These are phyloP conservation scores for Beauveria sp. DNA, from an alignment of 2,329 filamentous ascomycete genomes.

Conservation along the genomic window DNA sequence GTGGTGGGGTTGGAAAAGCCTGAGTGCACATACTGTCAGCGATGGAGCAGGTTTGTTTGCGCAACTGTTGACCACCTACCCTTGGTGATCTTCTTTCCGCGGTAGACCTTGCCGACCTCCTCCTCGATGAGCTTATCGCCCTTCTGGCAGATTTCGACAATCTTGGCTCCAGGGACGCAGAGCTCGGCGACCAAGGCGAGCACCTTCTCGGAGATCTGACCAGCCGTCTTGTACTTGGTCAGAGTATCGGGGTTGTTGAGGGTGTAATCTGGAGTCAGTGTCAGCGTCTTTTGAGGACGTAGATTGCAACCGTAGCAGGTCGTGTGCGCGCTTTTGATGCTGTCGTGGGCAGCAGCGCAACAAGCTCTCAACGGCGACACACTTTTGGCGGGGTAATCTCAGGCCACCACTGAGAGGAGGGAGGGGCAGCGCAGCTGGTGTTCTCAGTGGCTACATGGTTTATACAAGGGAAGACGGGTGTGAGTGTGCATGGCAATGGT, in stretches of 20 bases:
- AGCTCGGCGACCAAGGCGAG: constrained; percentile 72
- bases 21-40: constrained; percentile 26
- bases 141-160: constrained; percentile 89
- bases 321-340: constrained; percentile 7
- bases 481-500: constrained; percentile 1
- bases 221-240: constrained; percentile 98
- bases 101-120: constrained; percentile 92
- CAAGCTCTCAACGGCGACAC: constrained; percentile 3
- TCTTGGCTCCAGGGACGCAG: constrained; percentile 79
- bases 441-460: not conserved
- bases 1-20: constrained; percentile 92
- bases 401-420: not conserved
- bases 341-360: not conserved
- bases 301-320: not conserved
- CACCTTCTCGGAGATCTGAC: constrained; percentile 90
- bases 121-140: constrained; percentile 93
- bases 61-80: constrained; percentile 44
- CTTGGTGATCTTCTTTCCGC: constrained; percentile 95
- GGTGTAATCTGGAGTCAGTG: constrained; percentile 60
- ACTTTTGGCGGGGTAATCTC: constrained; percentile 12
- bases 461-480: not conserved
- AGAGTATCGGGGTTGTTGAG: constrained; percentile 89
- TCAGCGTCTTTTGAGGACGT: not conserved
- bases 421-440: constrained; percentile 1
- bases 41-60: not conserved